phyloP scores from a whole-genome alignment of 2,329 filamentous ascomycete genomes.

The Teratosphaeria pseudoeucalypti region DNA sequence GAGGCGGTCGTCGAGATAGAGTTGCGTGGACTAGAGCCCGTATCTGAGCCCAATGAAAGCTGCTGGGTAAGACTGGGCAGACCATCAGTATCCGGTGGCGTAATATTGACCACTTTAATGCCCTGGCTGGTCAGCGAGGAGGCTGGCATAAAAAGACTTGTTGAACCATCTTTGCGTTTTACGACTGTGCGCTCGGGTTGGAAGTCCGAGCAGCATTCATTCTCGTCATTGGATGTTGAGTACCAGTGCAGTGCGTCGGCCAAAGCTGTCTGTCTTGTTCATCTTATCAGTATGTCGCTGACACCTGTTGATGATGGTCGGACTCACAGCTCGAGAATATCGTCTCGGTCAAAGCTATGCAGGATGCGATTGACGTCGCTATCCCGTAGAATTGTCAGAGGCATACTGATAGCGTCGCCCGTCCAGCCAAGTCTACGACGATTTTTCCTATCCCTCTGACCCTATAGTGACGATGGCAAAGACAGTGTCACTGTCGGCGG shows the following conservation, averaged over 20 bases:
- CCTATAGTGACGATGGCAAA: too few species aligned
- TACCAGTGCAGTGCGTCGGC: constrained; percentile 54
- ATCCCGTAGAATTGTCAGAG: constrained; percentile 50
- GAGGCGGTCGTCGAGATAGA: constrained; percentile 17
- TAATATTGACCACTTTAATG: constrained; percentile 54
- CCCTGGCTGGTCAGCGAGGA: constrained; percentile 49
- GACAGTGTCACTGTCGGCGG: too few species aligned
- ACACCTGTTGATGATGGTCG: background rate
- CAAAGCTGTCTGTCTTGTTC: constrained; percentile 39
- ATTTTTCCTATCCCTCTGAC: too few species aligned
- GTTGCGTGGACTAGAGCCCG: constrained; percentile 19
- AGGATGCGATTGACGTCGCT: constrained; percentile 46
- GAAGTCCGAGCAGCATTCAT: constrained; percentile 48
- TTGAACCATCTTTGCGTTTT: constrained; percentile 50
- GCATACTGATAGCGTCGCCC: constrained; percentile 32
- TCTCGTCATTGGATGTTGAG: constrained; percentile 48
- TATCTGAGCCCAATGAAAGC: constrained; percentile 15
- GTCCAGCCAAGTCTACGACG: too few species aligned
- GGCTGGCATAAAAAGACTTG: constrained; percentile 58
- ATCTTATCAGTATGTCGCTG: background rate
- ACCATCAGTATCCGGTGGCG: constrained; percentile 23
- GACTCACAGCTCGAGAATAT: constrained; percentile 40
- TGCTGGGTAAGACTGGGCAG: constrained; percentile 17
- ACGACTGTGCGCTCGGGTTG: constrained; percentile 54
- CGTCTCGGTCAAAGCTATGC: constrained; percentile 45